Evolutionary conservation across 345 rosid genomes (phyloP), one percentile per base, ranked within the genome.

Genomic region (Moricandia arvensis): DNA sequence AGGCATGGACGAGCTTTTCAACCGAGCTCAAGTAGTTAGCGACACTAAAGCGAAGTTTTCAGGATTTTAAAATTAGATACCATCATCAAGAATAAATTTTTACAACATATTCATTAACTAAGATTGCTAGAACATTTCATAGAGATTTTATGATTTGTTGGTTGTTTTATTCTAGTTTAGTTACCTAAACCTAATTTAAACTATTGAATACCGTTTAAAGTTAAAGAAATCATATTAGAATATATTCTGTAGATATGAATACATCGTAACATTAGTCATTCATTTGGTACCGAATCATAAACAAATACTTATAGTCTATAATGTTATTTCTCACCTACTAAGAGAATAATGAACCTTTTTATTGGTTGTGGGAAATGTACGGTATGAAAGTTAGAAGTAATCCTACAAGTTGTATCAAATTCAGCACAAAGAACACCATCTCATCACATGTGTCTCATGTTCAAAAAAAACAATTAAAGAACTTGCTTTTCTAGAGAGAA

Each of bases 361-460:
- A 73, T 6, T 73, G 55, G 54, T 26, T 63, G 16, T 54, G 63
- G 18, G 76, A 73, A 63, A 73, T 35, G 63, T 53, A 63, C 8
- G 78, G 73, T 58, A 65, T 58, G 29, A 74, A 74, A 11, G 73
- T 75, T 60, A 67, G 35, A 59, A 68, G 60, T 26, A 68, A 59
- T 59, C 68, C 68, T 43, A 68, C 11, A 16, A 75, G 61, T 16
- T 75, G 73, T 33, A 75, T 63, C 68, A 66, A 45, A 51, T 75
- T 75, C 73, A 75, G 13, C 61, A 75, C 73, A 55, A 75, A 18
- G 73, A 68, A 75, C 73, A 75, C 73, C 74, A 68, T 68, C 30
- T 67, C 67, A 68, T 75, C 79, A 66, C 74, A 60, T 66, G 72
- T 55, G 27, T 53, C 4, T 55, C 5, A 6, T 62, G n/a, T 34